Conservation (phyloP, 345 rosid species). For the Pelargonium nanum region DNA sequence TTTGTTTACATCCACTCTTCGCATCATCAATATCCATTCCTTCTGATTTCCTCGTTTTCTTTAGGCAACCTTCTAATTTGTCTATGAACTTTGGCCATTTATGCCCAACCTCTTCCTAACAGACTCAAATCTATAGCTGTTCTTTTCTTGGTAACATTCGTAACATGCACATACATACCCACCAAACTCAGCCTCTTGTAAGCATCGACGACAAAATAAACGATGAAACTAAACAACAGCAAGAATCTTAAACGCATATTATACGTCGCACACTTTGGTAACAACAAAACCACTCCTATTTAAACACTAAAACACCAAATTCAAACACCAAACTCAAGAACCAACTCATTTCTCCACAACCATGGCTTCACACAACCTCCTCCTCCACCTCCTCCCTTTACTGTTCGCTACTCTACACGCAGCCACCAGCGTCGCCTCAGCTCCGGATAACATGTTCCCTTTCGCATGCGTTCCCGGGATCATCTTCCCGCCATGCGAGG, state of each 20-base stretch:
- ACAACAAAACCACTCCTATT: background rate
- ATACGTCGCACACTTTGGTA: too few relatives aligned
- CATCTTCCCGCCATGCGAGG: constrained; percentile 9
- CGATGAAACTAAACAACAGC: background rate
- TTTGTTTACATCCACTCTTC: too few relatives aligned
- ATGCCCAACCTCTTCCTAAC: background rate
- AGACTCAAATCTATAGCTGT: background rate
- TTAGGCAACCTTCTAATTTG: too few relatives aligned
- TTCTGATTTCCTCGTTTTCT: too few relatives aligned
- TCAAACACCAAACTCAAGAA: too few relatives aligned
- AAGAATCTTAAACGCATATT: too few relatives aligned
- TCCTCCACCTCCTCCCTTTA: too few relatives aligned
- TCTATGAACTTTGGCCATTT: too few relatives aligned
- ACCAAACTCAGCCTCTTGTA: background rate
- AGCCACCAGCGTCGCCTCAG: background rate
- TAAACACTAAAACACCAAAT: background rate
- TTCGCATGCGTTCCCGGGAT: constrained; percentile 10
- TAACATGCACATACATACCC: background rate
- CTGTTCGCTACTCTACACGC: background rate
- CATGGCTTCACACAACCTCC: background rate
- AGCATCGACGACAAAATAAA: background rate
- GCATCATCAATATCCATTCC: too few relatives aligned
- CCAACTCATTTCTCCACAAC: background rate
- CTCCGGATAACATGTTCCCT: constrained; percentile 14
- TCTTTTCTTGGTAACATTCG: background rate